These are phyloP conservation scores for Castanea sativa DNA, from an alignment of 306 rosid species.

Conservation along the genomic window DNA sequence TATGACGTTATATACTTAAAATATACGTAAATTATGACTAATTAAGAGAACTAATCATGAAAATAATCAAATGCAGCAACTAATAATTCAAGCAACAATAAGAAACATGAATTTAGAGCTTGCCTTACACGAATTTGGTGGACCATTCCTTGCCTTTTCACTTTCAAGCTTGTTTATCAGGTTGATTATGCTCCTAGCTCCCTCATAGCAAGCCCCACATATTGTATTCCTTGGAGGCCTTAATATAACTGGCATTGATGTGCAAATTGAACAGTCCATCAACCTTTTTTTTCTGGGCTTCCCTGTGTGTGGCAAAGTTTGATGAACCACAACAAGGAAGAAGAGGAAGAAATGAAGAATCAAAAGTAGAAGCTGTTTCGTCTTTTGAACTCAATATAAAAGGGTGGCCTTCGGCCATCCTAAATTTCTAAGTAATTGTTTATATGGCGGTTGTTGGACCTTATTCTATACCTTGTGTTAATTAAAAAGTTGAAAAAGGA, in stretches of 20 bases:
- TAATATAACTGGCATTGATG: slow-evolving; percentile 59
- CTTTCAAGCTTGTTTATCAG: slow-evolving; percentile 44
- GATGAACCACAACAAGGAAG: not conserved
- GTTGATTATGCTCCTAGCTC: slow-evolving; percentile 58
- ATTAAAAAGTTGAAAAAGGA: slow-evolving; percentile 1
- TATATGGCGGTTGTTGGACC: slow-evolving; percentile 25
- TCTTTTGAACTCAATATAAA: not conserved
- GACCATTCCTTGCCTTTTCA: slow-evolving; percentile 25
- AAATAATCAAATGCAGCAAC: not conserved
- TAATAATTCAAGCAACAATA: too few species aligned
- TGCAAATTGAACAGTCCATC: slow-evolving; percentile 83
- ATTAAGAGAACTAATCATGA: not conserved
- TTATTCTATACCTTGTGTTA: slow-evolving; percentile 13
- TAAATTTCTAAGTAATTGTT: not conserved
- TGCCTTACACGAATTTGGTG: slow-evolving; percentile 63
- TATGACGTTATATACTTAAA: too few species aligned
- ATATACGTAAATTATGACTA: not conserved
- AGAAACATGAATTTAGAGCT: slow-evolving; percentile 38
- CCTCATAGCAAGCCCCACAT: slow-evolving; percentile 74
- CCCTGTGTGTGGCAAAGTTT: not conserved
- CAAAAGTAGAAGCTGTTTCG: slow-evolving; percentile 7
- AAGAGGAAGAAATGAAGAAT: slow-evolving; percentile 1
- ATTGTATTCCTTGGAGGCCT: slow-evolving; percentile 90
- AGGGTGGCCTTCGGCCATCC: not conserved
- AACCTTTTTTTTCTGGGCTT: not conserved